Conservation (phyloP, 1,139 yeast genomes). For the Candida tropicalis region DNA sequence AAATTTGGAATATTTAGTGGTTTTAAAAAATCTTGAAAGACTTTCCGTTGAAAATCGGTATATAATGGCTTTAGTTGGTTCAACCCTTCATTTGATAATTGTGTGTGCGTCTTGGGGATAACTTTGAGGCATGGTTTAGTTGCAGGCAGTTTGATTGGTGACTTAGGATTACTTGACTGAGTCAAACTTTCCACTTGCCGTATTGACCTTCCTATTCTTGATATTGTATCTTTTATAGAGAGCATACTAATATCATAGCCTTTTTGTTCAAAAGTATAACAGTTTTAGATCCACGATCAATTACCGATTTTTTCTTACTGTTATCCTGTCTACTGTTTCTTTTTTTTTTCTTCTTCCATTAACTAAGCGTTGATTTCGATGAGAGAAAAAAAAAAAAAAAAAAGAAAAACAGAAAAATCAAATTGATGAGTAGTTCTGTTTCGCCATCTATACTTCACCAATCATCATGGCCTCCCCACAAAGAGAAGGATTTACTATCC, state of each 20-base stretch:
- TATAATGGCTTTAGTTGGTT: constrained; percentile 17
- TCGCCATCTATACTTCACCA: constrained; percentile 7
- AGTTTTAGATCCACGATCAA: no score
- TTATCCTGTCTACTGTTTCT: not conserved
- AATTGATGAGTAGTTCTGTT: not conserved
- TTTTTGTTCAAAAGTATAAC: no score
- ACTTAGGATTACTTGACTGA: not conserved
- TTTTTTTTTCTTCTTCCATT: not conserved
- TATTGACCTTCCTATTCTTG: constrained; percentile 21
- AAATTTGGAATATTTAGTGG: constrained; percentile 41
- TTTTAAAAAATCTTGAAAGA: constrained; percentile 37
- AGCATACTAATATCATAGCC: constrained; percentile 10
- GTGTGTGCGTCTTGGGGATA: constrained; percentile 9
- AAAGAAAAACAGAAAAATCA: not conserved
- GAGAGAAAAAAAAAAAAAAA: not conserved
- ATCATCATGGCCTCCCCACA: constrained; percentile 56
- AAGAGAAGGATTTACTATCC: constrained; percentile 95
- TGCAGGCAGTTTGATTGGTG: not conserved
- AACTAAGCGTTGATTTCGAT: no score
- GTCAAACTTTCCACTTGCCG: constrained; percentile 14
- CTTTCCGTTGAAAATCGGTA: constrained; percentile 24
- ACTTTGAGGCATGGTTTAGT: constrained; percentile 1
- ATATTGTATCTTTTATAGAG: constrained; percentile 19
- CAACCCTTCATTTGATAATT: constrained; percentile 16
- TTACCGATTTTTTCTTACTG: no score